Evolutionary conservation across 805 yeast species (phyloP).

Genomic region (Ogataea paraovalis): DNA sequence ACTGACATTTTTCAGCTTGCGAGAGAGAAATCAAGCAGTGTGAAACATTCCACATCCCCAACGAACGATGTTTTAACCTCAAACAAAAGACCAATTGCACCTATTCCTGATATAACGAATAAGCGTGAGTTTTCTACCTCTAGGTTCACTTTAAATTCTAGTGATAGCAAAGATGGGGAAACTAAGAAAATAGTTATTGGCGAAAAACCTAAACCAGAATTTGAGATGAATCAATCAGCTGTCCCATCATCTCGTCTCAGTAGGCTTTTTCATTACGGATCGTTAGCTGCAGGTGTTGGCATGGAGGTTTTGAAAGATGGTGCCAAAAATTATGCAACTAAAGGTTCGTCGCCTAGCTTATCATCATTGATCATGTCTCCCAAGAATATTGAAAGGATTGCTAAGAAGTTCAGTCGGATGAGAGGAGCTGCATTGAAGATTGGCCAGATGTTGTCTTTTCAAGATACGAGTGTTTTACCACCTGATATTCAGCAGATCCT

Average conservation of each 20-base stretch:
- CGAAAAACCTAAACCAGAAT: slow-evolving; percentile 32
- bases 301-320: slow-evolving; percentile 79
- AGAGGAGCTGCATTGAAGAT: slow-evolving; percentile 98
- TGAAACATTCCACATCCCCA: slow-evolving; percentile 13
- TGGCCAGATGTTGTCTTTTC: slow-evolving; percentile 96
- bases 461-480: slow-evolving; percentile 82
- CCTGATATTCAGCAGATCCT: slow-evolving; percentile 77
- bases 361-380: slow-evolving; percentile 69
- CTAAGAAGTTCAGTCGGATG: slow-evolving; percentile 86
- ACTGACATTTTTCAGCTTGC: slow-evolving; percentile 33
- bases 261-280: slow-evolving; percentile 87
- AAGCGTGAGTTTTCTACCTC: slow-evolving; percentile 20
- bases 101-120: slow-evolving; percentile 13
- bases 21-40: slow-evolving; percentile 25
- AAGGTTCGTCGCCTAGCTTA: slow-evolving; percentile 42
- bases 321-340: slow-evolving; percentile 56
- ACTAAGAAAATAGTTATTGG: slow-evolving; percentile 22
- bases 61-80: slow-evolving; percentile 13
- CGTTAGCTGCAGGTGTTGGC: slow-evolving; percentile 88
- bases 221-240: slow-evolving; percentile 56
- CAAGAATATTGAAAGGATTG: slow-evolving; percentile 80
- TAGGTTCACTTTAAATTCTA: neutral
- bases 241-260: slow-evolving; percentile 88
- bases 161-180: slow-evolving; percentile 4
- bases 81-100: slow-evolving; percentile 19